Evolutionary conservation across 2,329 filamentous ascomycete genomes (phyloP).

Genomic region (Blastomyces percursus): DNA sequence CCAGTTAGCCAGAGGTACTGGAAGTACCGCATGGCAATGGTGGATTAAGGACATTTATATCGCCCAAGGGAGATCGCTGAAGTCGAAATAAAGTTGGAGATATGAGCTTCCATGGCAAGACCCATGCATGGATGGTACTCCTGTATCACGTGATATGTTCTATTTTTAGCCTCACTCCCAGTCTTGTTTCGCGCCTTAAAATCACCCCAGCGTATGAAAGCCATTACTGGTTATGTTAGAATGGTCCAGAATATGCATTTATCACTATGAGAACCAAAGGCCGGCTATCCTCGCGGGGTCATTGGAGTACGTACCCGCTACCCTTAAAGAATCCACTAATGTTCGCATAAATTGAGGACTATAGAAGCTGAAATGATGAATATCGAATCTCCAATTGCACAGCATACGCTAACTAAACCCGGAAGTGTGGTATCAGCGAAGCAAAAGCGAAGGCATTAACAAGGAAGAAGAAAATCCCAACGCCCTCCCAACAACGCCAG

Average conservation of each 20-base stretch:
- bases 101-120: too few species aligned
- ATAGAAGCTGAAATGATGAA: neutral
- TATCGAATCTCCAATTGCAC: neutral
- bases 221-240: neutral
- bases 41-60: neutral
- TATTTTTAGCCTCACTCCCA: neutral
- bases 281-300: neutral
- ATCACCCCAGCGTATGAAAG: neutral
- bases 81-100: neutral
- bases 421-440: neutral
- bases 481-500: neutral
- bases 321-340: too few species aligned
- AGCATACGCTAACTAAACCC: neutral
- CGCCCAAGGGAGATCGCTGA: neutral
- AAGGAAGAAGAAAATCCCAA: neutral
- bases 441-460: neutral
- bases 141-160: neutral
- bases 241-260: neutral
- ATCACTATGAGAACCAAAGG: neutral
- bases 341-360: neutral
- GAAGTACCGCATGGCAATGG: neutral
- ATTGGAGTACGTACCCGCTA: neutral
- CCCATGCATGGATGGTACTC: too few species aligned
- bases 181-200: neutral
- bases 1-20: neutral